phyloP scores from a whole-genome alignment of 1,139 yeast genomes.

The Nakaseomyces bracarensis region DNA sequence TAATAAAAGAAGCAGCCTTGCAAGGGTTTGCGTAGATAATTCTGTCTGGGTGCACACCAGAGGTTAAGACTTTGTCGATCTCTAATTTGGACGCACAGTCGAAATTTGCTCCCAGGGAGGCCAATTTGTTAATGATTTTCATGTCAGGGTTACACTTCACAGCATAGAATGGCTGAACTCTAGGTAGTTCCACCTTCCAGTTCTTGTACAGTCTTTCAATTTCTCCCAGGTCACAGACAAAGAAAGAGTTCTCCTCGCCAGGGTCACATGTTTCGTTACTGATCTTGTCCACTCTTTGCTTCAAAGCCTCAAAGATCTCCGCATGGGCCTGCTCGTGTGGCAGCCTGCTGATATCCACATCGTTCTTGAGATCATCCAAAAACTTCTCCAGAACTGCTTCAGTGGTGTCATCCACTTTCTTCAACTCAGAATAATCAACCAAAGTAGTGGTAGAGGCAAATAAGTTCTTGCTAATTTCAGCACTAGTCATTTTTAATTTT shows the following conservation, averaged over 20 bases:
- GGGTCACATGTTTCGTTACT: constrained; percentile 58
- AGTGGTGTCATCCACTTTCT: constrained; percentile 9
- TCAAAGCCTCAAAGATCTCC: constrained; percentile 38
- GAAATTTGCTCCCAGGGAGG: constrained; percentile 61
- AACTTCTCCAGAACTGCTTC: constrained; percentile 4
- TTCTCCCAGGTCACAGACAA: constrained; percentile 77
- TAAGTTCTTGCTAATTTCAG: constrained; percentile 7
- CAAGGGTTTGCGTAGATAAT: constrained; percentile 93
- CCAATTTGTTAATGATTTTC: constrained; percentile 50
- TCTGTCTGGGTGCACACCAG: constrained; percentile 56
- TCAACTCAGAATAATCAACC: constrained; percentile 12
- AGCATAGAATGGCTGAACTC: constrained; percentile 79
- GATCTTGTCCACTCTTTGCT: constrained; percentile 38
- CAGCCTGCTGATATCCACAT: constrained; percentile 11
- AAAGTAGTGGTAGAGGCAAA: constrained; percentile 15
- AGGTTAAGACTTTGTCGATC: constrained; percentile 54
- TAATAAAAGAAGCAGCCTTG: constrained; percentile 71
- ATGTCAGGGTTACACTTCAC: constrained; percentile 85
- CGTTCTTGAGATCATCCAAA: constrained; percentile 9
- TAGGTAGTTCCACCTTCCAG: constrained; percentile 63
- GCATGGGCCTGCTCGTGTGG: constrained; percentile 27
- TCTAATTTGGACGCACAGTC: constrained; percentile 93
- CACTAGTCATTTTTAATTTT: neutral
- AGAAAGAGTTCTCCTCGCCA: constrained; percentile 81
- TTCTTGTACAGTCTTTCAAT: constrained; percentile 49